A percentile compares a stretch with the other conserved stretches of the same genome.
Conservation (phyloP, 1,284 basidiomycete genomes). For the Ganoderma sp. region DNA sequence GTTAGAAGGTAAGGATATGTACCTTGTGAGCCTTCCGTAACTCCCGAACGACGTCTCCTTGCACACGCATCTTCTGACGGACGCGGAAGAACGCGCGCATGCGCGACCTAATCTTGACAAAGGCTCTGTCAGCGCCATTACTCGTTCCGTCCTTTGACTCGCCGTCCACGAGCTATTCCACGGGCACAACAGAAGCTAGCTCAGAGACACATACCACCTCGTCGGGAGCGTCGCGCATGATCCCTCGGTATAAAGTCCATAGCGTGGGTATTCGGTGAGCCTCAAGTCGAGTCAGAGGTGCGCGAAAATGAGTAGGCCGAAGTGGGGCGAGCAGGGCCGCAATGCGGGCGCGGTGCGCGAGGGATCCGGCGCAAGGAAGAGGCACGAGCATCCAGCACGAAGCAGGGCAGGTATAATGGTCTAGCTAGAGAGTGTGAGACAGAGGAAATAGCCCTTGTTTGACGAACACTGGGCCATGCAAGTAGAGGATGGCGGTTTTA, state of each 20-base stretch:
- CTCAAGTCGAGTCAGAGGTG: slow-evolving; percentile 73
- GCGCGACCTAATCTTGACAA: slow-evolving; percentile 59
- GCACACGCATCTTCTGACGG: slow-evolving; percentile 48
- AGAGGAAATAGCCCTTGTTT: not conserved
- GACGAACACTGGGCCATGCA: not conserved
- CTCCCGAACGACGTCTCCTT: slow-evolving; percentile 29
- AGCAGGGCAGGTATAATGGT: not conserved
- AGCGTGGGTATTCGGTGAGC: slow-evolving; percentile 80
- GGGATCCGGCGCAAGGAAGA: slow-evolving; percentile 40
- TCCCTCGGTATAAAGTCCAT: slow-evolving; percentile 74
- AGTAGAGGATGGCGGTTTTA: not conserved
- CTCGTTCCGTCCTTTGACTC: not conserved
- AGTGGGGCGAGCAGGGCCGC: slow-evolving; percentile 60
- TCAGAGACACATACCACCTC: slow-evolving; percentile 53
- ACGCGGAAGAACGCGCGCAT: slow-evolving; percentile 60
- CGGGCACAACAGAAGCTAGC: not conserved
- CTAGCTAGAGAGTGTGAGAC: not conserved
- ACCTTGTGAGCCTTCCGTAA: slow-evolving; percentile 48
- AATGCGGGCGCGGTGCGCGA: slow-evolving; percentile 58
- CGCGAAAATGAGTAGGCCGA: slow-evolving; percentile 60
- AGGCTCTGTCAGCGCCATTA: slow-evolving; percentile 1
- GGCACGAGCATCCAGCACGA: slow-evolving; percentile 22
- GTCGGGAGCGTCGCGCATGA: slow-evolving; percentile 61
- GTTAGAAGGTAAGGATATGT: slow-evolving; percentile 56
- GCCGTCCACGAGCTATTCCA: not conserved